A percentile compares a stretch with the other conserved stretches of the same genome.
phyloP scores from a whole-genome alignment of 257 asterid species.

The Thymus quinquecostatus region DNA sequence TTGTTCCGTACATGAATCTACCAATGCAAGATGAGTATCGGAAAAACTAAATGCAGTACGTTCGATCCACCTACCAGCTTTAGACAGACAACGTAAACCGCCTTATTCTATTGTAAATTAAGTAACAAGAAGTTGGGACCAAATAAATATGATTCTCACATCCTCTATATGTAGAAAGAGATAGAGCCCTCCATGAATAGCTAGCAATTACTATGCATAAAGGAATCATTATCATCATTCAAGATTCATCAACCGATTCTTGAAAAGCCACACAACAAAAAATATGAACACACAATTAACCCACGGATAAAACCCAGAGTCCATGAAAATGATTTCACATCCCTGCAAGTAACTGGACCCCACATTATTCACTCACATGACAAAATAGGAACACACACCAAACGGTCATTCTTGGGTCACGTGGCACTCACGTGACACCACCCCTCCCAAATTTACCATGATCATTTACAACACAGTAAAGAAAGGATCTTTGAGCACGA shows the following conservation, averaged over 20 bases:
- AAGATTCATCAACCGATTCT: constrained; percentile 21
- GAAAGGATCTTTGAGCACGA: constrained; percentile 16
- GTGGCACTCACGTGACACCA: constrained; percentile 42
- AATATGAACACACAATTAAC: constrained; percentile 23
- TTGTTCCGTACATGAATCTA: background rate
- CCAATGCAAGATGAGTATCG: background rate
- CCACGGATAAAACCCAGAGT: constrained; percentile 41
- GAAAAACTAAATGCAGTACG: background rate
- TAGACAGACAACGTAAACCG: background rate
- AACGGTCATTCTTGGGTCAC: constrained; percentile 32
- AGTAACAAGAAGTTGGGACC: constrained; percentile 17
- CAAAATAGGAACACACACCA: background rate
- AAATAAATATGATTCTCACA: constrained; percentile 3
- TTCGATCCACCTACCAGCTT: background rate
- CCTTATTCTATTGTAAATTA: background rate
- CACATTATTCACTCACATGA: constrained; percentile 37
- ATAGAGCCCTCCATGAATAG: background rate
- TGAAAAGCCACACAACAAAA: constrained; percentile 12
- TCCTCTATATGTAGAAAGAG: background rate
- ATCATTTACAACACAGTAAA: background rate
- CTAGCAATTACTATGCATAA: constrained; percentile 3
- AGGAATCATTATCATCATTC: constrained; percentile 13
- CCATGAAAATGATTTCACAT: background rate
- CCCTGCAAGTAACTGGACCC: constrained; percentile 31
- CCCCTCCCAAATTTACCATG: constrained; percentile 10